Evolutionary conservation across 2,329 filamentous ascomycete genomes (phyloP), one percentile per base, ranked within the genome.

Genomic region (Colletotrichum liaoningense): DNA sequence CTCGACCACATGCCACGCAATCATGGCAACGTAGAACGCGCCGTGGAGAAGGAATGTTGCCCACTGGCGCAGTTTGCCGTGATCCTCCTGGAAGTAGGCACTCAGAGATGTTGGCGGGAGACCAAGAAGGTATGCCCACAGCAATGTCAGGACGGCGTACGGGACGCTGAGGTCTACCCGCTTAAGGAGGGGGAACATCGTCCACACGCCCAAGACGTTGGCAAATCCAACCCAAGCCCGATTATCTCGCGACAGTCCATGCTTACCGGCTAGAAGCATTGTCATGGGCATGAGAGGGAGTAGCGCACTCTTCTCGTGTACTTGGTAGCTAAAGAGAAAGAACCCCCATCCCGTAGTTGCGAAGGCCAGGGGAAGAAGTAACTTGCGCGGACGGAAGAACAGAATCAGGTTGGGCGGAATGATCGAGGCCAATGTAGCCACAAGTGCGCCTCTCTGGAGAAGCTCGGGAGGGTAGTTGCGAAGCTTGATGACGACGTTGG

Each of bases 261-360:
- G 90, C 75, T 92, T 90, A 19, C 93, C 92, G 19, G 94, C 93
- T 52, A 99, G 87, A 5, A 98, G 87, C 7, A 98, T 84, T 0
- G 95, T 98, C 94, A 97, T 98, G 0, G 97, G 97, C 81, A 98
- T 90, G 59, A 99, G 86, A 1, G 97, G 97, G 2, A 99, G 89
- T 5, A 99, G 87, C 0, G 98, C 95, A 76, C 95, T 98, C 88
- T 99, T 99, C 85, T 99, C 97, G 79, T 99, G 97, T 0, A 99
- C 97, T 81, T 99, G 97, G 81, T 97, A 99, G 78, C 95, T 97
- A 85, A 97, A 98, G 19, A 99, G 87, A 82, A 98, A 99, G 86
- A 99, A 99, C 0, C 93, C 96, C 97, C 97, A 99, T 2, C 95
- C 94, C 0, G 94, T 95, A 1, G 93, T 89, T 1, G 95, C 93